These are phyloP conservation scores for Phytophthora citricola DNA, from an alignment of 352 stramenopile species.

Conservation along the genomic window DNA sequence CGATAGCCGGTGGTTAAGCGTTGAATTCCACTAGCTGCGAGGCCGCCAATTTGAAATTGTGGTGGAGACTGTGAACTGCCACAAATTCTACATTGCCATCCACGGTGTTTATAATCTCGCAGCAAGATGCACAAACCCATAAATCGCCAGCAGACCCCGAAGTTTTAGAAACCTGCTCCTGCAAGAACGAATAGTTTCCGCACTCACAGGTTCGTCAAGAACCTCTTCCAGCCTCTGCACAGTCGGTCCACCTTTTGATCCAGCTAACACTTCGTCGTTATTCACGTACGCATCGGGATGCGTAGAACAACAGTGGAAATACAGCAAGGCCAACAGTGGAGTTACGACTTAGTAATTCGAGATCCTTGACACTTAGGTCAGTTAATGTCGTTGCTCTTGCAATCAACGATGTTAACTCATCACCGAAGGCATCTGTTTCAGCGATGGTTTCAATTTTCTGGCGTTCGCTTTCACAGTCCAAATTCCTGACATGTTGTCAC, in stretches of 20 bases:
- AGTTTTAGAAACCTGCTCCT: background rate
- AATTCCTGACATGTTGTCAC: no score
- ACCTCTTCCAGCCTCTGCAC: background rate
- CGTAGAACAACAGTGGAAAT: constrained; percentile 16
- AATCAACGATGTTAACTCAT: background rate
- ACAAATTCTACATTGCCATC: background rate
- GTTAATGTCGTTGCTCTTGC: background rate
- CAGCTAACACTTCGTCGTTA: background rate
- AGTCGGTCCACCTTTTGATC: no score
- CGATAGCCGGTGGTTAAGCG: background rate
- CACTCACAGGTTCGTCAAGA: constrained; percentile 1
- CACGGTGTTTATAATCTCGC: constrained; percentile 14
- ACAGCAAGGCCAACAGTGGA: constrained; percentile 3
- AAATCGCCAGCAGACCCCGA: background rate
- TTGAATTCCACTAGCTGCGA: background rate
- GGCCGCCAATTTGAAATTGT: background rate
- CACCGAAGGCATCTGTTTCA: background rate
- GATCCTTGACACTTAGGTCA: background rate
- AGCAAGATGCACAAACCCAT: constrained; percentile 10
- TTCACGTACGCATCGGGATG: background rate
- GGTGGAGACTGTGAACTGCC: no score
- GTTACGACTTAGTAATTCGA: background rate
- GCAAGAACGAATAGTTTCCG: background rate
- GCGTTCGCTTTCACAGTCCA: no score
- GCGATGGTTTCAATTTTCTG: no score